Conservation (phyloP, 306 rosid genomes). For the Vigna mungo region DNA sequence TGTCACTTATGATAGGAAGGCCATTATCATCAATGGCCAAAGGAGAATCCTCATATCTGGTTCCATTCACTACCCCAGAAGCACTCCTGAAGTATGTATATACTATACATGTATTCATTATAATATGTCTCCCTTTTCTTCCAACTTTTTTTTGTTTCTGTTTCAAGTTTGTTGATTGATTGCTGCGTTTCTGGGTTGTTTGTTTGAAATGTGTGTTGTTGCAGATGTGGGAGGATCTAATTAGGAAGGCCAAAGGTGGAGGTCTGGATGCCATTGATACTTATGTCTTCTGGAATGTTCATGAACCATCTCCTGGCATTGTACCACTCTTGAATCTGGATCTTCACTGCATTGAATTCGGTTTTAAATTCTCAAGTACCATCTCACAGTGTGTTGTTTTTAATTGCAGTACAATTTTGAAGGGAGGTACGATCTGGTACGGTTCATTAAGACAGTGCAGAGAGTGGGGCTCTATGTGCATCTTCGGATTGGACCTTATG, state of each 20-base stretch:
- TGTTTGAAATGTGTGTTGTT: conserved; percentile 56
- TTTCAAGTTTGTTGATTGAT: conserved; percentile 8
- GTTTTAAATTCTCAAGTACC: conserved; percentile 33
- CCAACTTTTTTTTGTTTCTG: background rate
- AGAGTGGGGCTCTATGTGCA: conserved; percentile 88
- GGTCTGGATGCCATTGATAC: conserved; percentile 92
- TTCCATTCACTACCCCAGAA: conserved; percentile 97
- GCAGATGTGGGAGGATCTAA: conserved; percentile 98
- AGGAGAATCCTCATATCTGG: conserved; percentile 92
- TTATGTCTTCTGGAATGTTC: conserved; percentile 95
- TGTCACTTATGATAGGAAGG: conserved; percentile 84
- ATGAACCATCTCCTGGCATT: conserved; percentile 95
- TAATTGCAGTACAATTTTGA: conserved; percentile 79
- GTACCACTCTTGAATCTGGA: conserved; percentile 57
- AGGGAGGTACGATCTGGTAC: conserved; percentile 92
- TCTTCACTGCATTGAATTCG: conserved; percentile 30
- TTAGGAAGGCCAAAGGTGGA: conserved; percentile 88
- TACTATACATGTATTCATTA: conserved; percentile 37
- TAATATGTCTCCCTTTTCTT: background rate
- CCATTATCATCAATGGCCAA: conserved; percentile 92
- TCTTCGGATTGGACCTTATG: conserved; percentile 97
- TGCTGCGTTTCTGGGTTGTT: background rate
- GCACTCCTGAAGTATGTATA: conserved; percentile 80
- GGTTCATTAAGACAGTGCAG: conserved; percentile 88
- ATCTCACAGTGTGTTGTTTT: background rate